Base-by-base conservation (phyloP, 2,329 filamentous ascomycete genomes). In the Curvularia eragrostidis region DNA sequence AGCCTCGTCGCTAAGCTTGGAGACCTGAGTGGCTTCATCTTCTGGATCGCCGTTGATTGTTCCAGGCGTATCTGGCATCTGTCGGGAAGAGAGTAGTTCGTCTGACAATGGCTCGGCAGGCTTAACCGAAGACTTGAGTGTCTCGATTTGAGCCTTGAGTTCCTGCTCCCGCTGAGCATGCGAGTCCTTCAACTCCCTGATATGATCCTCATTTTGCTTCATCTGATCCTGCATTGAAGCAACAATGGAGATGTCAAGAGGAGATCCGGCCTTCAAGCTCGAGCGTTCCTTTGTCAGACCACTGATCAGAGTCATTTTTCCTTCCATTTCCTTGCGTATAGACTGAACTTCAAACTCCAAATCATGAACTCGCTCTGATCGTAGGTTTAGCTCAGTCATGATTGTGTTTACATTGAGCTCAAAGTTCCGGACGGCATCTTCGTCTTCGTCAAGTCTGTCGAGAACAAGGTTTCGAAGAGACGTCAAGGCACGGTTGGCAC, bases 311-410 rank as follows among this genome's bases (percentile, higher is more conserved):
- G 91, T 91, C 82, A 94, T 93, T 85, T 99, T 99, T 62, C 86
- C 89, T 73, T 99, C 95, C 89, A 98, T 96, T 77, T 99, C 95
- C 80, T 93, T 97, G 81, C 91, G 95, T 21, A 93, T 87, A 3
- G 87, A 88, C 24, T 88, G 82, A 55, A 97, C 86, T 66, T 97
- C 94, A 5, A 88, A 87, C 76, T 99, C 95, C 13, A 99, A 83
- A 68, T 93, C 89, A 71, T 96, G 91, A 52, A 97, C 93, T 26
- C 93, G 88, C 75, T 98, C 93, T 38, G 93, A 93, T 41, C 93
- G 88, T 9, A 84, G 84, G 64, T 97, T 90, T 32, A 99, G 83
- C 74, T 99, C 95, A 68, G 95, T 91, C 88, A 97, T 94, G 56
- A 94, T 92, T 1, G 91, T 86, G 71, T 95, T 95, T 41, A 99